These are phyloP conservation scores for Pinus tabuliformis DNA, from an alignment of 75 land plant genomes.

Conservation along the genomic window DNA sequence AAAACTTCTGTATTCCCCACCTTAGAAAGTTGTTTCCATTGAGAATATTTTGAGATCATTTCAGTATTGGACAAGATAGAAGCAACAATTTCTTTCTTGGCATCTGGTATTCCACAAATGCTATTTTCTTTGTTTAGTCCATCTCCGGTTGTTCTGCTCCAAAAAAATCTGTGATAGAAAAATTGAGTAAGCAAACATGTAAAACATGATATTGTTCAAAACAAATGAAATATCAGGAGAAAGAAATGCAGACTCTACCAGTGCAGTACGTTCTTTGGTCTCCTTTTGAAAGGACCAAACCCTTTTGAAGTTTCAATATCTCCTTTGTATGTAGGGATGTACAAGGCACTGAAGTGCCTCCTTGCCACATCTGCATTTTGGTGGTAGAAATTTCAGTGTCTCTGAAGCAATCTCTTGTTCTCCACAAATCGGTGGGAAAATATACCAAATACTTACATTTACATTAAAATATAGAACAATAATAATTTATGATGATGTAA, in stretches of 20 bases:
- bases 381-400: background rate
- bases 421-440: background rate
- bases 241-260: background rate
- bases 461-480: background rate
- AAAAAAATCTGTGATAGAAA: background rate
- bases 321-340: conserved; percentile 14
- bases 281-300: background rate
- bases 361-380: conserved; percentile 9
- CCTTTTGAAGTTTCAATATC: background rate
- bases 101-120: background rate
- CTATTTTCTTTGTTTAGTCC: background rate
- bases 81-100: background rate
- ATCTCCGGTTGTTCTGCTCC: background rate
- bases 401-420: background rate
- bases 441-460: background rate
- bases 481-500: too few species aligned
- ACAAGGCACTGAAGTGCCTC: conserved; percentile 4
- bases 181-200: background rate
- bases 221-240: background rate
- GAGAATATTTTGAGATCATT: background rate
- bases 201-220: background rate
- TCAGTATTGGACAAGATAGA: background rate
- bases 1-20: conserved; percentile 45
- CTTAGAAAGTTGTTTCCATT: conserved; percentile 30
- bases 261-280: background rate